Conservation (phyloP, 2,329 filamentous ascomycete genomes). For the Monosporascus sp. region DNA sequence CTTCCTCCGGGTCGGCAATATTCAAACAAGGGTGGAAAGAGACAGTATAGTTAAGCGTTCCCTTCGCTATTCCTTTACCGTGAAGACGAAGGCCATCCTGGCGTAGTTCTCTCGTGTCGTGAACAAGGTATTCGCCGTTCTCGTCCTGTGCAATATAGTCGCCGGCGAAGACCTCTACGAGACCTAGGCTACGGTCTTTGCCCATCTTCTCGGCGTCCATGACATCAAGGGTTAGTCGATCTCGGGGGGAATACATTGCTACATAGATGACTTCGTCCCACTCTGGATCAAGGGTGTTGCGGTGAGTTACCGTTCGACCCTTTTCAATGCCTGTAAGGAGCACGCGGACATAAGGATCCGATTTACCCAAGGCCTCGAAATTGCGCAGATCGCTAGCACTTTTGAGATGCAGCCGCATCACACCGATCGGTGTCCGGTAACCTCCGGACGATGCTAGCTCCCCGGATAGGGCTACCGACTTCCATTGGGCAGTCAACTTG, state of each 20-base stretch:
- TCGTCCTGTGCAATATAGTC: conserved; percentile 78
- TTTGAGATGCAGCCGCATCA: conserved; percentile 90
- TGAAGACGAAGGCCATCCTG: conserved; percentile 68
- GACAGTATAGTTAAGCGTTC: conserved; percentile 72
- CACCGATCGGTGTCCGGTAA: conserved; percentile 89
- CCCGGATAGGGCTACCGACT: conserved; percentile 82
- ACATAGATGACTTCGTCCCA: conserved; percentile 96
- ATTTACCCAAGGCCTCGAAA: conserved; percentile 92
- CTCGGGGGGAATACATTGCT: conserved; percentile 77
- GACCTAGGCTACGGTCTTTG: conserved; percentile 82
- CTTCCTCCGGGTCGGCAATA: conserved; percentile 83
- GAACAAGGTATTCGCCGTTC: conserved; percentile 71
- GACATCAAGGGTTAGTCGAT: conserved; percentile 83
- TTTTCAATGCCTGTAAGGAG: conserved; percentile 87
- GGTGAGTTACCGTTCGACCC: conserved; percentile 87
- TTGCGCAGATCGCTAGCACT: conserved; percentile 80
- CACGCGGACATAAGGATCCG: conserved; percentile 88
- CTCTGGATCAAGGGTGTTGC: conserved; percentile 90
- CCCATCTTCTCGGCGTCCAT: conserved; percentile 95
- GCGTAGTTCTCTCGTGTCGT: conserved; percentile 67
- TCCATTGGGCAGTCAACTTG: conserved; percentile 92
- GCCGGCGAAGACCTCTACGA: conserved; percentile 67
- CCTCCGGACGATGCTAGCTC: conserved; percentile 72
- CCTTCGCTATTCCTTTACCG: conserved; percentile 69
- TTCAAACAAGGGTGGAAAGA: conserved; percentile 89